Percentiles rank a stretch among this genome's conserved stretches.
These are phyloP conservation scores for Melastoma candidum DNA, from an alignment of 441 rosid species.

Conservation along the genomic window DNA sequence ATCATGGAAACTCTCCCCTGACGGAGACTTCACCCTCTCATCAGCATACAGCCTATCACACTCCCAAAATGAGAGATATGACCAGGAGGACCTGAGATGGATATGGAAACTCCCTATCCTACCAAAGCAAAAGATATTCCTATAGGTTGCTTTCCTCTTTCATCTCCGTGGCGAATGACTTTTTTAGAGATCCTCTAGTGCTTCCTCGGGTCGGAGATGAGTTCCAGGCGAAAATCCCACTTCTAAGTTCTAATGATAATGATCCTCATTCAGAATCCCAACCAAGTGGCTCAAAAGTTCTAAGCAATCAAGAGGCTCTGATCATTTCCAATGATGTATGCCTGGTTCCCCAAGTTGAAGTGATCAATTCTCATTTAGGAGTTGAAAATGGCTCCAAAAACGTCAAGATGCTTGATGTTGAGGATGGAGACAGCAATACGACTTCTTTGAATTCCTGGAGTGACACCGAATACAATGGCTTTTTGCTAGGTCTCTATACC, in stretches of 20 bases:
- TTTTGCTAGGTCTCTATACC: constrained; percentile 70
- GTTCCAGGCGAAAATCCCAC: constrained; percentile 44
- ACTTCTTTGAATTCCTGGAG: constrained; percentile 39
- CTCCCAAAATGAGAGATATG: no score
- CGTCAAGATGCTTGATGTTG: constrained; percentile 8
- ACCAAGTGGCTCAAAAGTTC: constrained; percentile 19
- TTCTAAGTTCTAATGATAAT: constrained; percentile 15
- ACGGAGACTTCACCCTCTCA: no score
- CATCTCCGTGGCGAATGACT: constrained; percentile 22
- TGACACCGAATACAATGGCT: constrained; percentile 36
- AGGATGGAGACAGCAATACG: constrained; percentile 16
- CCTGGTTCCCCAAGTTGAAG: no score
- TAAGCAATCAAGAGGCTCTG: constrained; percentile 18
- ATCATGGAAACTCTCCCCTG: no score
- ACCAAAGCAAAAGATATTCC: no score
- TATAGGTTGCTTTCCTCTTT: constrained; percentile 18
- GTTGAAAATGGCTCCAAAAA: constrained; percentile 11
- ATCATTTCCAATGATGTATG: constrained; percentile 8
- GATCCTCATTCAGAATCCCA: constrained; percentile 13
- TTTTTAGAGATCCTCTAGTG: constrained; percentile 28
- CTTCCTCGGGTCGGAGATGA: constrained; percentile 44
- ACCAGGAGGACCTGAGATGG: no score
- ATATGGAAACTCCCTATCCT: no score
- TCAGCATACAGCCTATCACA: no score
- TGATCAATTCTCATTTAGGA: no score